These are phyloP conservation scores for Panaeolus cyanescens DNA, from an alignment of 768 basidiomycete genomes.

Conservation along the genomic window DNA sequence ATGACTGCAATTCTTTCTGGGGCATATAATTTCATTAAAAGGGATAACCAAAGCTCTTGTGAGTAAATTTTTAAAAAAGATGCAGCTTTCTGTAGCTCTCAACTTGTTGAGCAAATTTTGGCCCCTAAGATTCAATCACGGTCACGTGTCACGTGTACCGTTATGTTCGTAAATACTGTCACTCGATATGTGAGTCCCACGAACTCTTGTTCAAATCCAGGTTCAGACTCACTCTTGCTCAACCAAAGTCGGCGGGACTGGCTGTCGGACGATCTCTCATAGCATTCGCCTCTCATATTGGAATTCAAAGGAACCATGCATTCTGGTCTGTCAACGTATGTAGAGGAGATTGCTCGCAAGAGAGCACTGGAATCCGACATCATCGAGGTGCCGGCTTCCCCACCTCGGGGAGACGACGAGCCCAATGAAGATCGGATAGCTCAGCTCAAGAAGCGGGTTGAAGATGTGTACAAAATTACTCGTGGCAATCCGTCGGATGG, in stretches of 20 bases:
- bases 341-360: conserved; percentile 17
- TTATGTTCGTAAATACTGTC: not conserved
- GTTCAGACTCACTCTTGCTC: conserved; percentile 1
- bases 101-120: too few relatives aligned
- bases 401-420: conserved; percentile 15
- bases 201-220: not conserved
- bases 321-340: conserved; percentile 3
- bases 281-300: not conserved
- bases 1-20: too few relatives aligned
- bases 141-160: not conserved
- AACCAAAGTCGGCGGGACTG: not conserved
- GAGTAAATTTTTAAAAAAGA: too few relatives aligned
- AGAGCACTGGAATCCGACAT: conserved; percentile 27
- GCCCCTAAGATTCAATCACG: too few relatives aligned
- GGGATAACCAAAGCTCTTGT: too few relatives aligned
- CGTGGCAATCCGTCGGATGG: conserved; percentile 24
- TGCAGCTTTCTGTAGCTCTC: too few relatives aligned
- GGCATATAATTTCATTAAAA: too few relatives aligned
- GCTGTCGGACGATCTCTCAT: not conserved
- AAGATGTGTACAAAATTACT: conserved; percentile 18
- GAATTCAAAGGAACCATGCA: not conserved
- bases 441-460: conserved; percentile 13
- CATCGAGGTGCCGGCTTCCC: conserved; percentile 27
- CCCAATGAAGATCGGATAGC: conserved; percentile 13
- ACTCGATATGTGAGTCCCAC: not conserved